Percentiles rank a stretch among this genome's conserved stretches.
Conservation (phyloP, 495 filamentous ascomycete genomes). For the Tetracladium setigerum region DNA sequence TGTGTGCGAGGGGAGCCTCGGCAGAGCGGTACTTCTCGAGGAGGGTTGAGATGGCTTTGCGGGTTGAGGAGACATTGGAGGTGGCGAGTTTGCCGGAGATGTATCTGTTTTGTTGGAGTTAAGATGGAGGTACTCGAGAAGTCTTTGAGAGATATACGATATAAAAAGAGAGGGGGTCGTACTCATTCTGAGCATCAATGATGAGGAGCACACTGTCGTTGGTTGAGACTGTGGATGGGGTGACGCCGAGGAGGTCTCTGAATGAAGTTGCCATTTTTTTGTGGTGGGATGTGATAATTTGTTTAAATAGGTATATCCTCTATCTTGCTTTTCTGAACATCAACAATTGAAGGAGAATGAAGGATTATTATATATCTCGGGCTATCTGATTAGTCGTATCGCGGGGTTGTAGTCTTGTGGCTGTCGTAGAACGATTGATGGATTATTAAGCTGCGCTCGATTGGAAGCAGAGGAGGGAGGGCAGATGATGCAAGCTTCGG, state of each 20-base stretch:
- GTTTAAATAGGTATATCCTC: too few species aligned
- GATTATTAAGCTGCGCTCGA: too few species aligned
- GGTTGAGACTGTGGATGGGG: conserved; percentile 39
- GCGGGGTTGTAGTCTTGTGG: too few species aligned
- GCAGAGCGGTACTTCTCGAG: conserved; percentile 43
- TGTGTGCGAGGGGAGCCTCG: conserved; percentile 46
- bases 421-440: too few species aligned
- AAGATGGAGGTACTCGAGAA: neutral
- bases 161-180: neutral
- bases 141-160: neutral
- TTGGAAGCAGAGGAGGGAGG: too few species aligned
- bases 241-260: conserved; percentile 38
- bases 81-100: conserved; percentile 42
- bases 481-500: too few species aligned
- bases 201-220: conserved; percentile 50
- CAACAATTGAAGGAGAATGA: too few species aligned
- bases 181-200: conserved; percentile 48
- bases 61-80: conserved; percentile 35
- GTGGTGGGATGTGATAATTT: too few species aligned
- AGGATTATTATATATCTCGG: too few species aligned
- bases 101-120: conserved; percentile 46
- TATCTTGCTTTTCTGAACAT: too few species aligned
- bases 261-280: conserved; percentile 34
- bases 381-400: too few species aligned
- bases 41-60: conserved; percentile 39